A percentile compares a stretch with the other conserved stretches of the same genome.
Evolutionary conservation across 768 basidiomycete genomes (phyloP).

Genomic region (Tephrocybe rancida): DNA sequence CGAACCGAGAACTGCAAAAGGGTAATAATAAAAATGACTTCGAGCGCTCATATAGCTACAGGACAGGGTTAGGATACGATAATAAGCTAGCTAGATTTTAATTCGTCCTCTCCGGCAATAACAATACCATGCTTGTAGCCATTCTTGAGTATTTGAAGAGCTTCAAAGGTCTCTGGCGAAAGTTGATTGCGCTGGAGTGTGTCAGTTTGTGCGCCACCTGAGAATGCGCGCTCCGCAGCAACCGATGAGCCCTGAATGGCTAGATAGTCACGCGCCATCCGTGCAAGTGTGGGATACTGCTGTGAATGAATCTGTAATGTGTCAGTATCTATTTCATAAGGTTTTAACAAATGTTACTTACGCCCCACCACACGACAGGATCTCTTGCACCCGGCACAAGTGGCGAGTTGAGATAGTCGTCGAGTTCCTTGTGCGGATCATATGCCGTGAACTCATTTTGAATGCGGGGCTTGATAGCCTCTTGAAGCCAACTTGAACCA

Average conservation of each 20-base stretch:
- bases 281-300: constrained; percentile 24
- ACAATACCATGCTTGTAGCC: too few species aligned
- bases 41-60: too few species aligned
- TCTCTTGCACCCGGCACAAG: neutral
- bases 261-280: constrained; percentile 26
- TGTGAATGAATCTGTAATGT: constrained; percentile 14
- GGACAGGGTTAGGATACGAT: too few species aligned
- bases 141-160: too few species aligned
- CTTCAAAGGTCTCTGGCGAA: too few species aligned
- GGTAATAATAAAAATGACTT: too few species aligned
- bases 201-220: constrained; percentile 24
- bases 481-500: neutral
- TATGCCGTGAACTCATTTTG: neutral
- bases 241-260: constrained; percentile 30
- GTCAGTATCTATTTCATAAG: constrained; percentile 4
- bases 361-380: neutral
- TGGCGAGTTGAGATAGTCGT: neutral
- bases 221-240: constrained; percentile 28
- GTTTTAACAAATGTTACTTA: neutral
- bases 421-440: neutral
- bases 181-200: too few species aligned
- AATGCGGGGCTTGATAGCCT: neutral
- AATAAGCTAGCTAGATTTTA: too few species aligned
- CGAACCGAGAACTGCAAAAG: too few species aligned
- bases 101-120: constrained; percentile 8